Conservation (phyloP, 1,139 yeast genomes). For the Diutina rugosa region DNA sequence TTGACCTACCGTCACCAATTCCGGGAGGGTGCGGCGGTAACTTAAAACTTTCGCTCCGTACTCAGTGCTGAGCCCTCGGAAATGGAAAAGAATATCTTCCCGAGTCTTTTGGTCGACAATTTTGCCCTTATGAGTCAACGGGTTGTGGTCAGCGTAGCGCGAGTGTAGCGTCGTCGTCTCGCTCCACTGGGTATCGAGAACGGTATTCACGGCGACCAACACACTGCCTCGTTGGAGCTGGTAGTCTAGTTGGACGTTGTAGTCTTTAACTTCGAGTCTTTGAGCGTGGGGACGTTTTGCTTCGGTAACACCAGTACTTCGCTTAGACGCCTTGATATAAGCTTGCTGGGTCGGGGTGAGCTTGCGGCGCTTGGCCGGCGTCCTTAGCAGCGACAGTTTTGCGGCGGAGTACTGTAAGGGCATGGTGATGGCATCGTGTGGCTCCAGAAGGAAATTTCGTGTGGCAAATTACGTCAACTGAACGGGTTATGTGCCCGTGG, state of each 20-base stretch:
- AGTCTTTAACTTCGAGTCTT: constrained; percentile 5
- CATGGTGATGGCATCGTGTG: constrained; percentile 3
- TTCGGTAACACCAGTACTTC: constrained; percentile 4
- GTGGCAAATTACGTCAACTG: background rate
- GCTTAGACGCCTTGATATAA: constrained; percentile 8
- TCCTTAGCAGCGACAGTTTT: constrained; percentile 22
- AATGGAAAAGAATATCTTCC: background rate
- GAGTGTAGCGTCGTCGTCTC: constrained; percentile 3
- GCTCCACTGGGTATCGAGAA: constrained; percentile 25
- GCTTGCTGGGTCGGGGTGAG: constrained; percentile 6
- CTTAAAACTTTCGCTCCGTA: constrained; percentile 20
- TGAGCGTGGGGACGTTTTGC: constrained; percentile 1
- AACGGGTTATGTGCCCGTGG: constrained; percentile 8
- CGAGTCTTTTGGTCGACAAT: background rate
- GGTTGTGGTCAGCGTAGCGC: background rate
- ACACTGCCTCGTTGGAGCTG: constrained; percentile 21
- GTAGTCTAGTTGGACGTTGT: constrained; percentile 22
- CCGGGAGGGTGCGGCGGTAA: constrained; percentile 22
- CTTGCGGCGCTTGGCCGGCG: constrained; percentile 7
- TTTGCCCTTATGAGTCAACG: background rate
- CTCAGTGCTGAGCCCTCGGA: background rate
- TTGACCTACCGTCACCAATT: constrained; percentile 24
- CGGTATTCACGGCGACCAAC: constrained; percentile 20
- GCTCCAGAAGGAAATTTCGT: too few relatives aligned
- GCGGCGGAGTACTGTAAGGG: constrained; percentile 28